Conservation (phyloP, 306 rosid genomes). For the Sechiopsis laciniata region DNA sequence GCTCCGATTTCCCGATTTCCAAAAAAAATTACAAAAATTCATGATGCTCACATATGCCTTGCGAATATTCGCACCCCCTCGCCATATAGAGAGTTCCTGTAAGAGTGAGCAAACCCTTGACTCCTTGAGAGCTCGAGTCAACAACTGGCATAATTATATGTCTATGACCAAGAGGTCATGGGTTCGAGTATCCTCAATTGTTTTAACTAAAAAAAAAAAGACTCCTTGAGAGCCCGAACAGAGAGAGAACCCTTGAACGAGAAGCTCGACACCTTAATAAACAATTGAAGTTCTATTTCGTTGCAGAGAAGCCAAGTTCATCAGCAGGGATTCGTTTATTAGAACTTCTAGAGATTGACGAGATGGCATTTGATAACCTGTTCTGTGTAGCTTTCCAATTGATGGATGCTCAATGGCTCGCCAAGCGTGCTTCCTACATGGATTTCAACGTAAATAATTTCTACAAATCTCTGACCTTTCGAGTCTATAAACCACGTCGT, state of each 20-base stretch:
- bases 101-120: not conserved
- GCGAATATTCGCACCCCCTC: not conserved
- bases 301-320: slow-evolving; percentile 60
- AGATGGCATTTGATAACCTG: slow-evolving; percentile 78
- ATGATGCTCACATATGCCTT: not conserved
- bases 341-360: slow-evolving; percentile 63
- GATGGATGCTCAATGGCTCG: slow-evolving; percentile 99
- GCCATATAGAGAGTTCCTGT: not conserved
- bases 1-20: no score
- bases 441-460: slow-evolving; percentile 63
- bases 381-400: slow-evolving; percentile 73
- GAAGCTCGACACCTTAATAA: not conserved
- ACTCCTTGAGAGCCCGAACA: no score
- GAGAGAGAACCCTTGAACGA: not conserved
- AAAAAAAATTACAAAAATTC: no score
- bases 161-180: no score
- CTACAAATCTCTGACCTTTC: not conserved
- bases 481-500: not conserved
- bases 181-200: no score
- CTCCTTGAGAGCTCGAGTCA: no score
- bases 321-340: slow-evolving; percentile 55
- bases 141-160: no score
- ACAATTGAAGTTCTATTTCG: not conserved
- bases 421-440: slow-evolving; percentile 88
- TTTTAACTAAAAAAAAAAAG: no score